Percentiles rank a stretch among this genome's conserved stretches.
Conservation (phyloP, 2,329 filamentous ascomycete genomes). For the Trichoderma harzianum region DNA sequence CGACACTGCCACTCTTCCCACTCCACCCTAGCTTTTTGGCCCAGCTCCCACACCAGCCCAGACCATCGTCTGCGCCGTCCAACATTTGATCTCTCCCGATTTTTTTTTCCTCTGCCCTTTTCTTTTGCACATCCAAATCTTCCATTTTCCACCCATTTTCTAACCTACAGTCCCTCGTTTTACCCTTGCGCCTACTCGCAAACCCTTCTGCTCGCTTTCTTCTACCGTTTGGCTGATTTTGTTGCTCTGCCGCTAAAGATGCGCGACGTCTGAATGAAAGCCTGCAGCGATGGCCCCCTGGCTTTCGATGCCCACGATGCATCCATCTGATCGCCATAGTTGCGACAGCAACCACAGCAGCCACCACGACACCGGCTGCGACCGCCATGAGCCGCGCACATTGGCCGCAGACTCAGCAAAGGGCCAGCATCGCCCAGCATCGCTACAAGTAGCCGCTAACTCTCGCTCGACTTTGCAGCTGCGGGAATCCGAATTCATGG, state of each 20-base stretch:
- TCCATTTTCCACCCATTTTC: not conserved
- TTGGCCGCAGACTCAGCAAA: not conserved
- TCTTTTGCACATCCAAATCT: not conserved
- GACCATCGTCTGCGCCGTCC: slow-evolving; percentile 9
- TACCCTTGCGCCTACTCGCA: not conserved
- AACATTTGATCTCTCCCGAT: not conserved
- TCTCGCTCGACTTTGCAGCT: not conserved
- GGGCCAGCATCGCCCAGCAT: not conserved
- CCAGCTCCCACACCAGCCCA: not conserved
- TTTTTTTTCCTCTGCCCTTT: slow-evolving; percentile 10
- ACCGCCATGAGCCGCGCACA: slow-evolving; percentile 12
- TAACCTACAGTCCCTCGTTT: slow-evolving; percentile 16
- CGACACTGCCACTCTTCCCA: slow-evolving; percentile 10
- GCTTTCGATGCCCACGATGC: slow-evolving; percentile 18
- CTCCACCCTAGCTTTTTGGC: slow-evolving; percentile 16
- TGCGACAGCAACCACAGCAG: slow-evolving; percentile 1
- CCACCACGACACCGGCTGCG: not conserved
- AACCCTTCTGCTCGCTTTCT: not conserved
- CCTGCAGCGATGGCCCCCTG: slow-evolving; percentile 18
- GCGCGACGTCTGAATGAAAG: slow-evolving; percentile 24
- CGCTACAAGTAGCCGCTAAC: not conserved
- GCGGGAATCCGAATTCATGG: not conserved
- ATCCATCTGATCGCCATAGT: slow-evolving; percentile 19
- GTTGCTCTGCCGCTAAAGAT: slow-evolving; percentile 21
- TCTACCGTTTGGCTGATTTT: not conserved